Evolutionary conservation across 2,329 filamentous ascomycete species (phyloP).

Genomic region (Alternaria angustiovoidea): DNA sequence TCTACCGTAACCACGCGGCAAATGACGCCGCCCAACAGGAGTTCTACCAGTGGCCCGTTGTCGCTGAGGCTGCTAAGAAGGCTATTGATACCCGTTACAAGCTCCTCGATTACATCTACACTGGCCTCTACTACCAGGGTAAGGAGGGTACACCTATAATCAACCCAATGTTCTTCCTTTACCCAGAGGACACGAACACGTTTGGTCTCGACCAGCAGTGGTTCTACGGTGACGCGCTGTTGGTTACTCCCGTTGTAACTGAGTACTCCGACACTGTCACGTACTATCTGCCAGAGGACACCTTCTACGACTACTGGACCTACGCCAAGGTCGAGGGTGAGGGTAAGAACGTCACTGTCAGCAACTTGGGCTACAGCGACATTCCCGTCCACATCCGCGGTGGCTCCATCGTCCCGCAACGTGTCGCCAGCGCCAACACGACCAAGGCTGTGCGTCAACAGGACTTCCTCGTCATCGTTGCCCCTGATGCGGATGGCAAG

Average conservation of each 20-base stretch:
- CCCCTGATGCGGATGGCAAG: constrained; percentile 67
- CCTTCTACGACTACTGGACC: constrained; percentile 69
- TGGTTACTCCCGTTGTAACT: constrained; percentile 65
- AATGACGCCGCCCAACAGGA: constrained; percentile 66
- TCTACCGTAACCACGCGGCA: constrained; percentile 78
- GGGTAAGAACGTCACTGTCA: constrained; percentile 55
- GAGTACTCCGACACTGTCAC: constrained; percentile 62
- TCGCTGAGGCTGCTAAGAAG: constrained; percentile 70
- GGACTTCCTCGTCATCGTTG: constrained; percentile 75
- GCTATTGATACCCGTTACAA: constrained; percentile 77
- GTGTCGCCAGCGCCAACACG: constrained; percentile 65
- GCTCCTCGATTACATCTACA: constrained; percentile 83
- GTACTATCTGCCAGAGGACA: constrained; percentile 65
- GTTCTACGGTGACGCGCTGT: constrained; percentile 66
- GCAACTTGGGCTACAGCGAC: constrained; percentile 57
- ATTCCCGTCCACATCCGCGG: constrained; percentile 75
- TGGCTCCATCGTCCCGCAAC: constrained; percentile 70
- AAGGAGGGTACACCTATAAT: constrained; percentile 70
- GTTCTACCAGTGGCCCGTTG: constrained; percentile 73
- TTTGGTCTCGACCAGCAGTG: constrained; percentile 64
- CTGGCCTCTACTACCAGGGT: constrained; percentile 69
- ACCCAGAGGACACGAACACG: constrained; percentile 65
- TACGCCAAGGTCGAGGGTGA: constrained; percentile 56
- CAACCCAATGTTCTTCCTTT: constrained; percentile 76
- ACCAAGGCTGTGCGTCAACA: constrained; percentile 70